These are phyloP conservation scores for Ophiostoma fasciatum DNA, from an alignment of 2,329 filamentous ascomycete genomes.

Conservation along the genomic window DNA sequence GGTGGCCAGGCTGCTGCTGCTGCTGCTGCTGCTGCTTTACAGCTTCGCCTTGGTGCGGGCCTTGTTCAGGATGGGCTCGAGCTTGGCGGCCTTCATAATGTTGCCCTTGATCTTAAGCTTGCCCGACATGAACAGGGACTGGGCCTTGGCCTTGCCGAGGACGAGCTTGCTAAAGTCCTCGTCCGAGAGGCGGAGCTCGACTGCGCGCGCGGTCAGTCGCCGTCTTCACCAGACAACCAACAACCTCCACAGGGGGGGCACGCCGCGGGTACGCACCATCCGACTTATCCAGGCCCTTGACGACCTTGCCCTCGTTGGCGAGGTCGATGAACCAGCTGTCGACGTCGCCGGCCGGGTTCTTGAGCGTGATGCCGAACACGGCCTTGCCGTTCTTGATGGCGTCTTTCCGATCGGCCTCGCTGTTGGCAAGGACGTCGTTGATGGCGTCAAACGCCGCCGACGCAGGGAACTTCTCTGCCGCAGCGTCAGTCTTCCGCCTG, in stretches of 20 bases:
- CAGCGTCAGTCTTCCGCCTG: too few species aligned
- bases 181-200: slow-evolving; percentile 75
- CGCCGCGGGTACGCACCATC: slow-evolving; percentile 52
- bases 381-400: slow-evolving; percentile 81
- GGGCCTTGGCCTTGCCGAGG: slow-evolving; percentile 78
- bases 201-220: too few species aligned
- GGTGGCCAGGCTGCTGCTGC: too few species aligned
- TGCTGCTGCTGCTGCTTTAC: too few species aligned
- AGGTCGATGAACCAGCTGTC: slow-evolving; percentile 92
- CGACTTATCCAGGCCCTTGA: slow-evolving; percentile 65
- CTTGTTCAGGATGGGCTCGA: slow-evolving; percentile 85
- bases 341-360: slow-evolving; percentile 68
- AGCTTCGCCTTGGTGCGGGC: slow-evolving; percentile 64
- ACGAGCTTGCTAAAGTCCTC: slow-evolving; percentile 76
- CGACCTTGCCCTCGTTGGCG: slow-evolving; percentile 75
- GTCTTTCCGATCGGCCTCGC: slow-evolving; percentile 59
- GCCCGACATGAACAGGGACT: slow-evolving; percentile 93
- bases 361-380: slow-evolving; percentile 82
- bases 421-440: slow-evolving; percentile 51
- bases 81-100: slow-evolving; percentile 96
- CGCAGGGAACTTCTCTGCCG: slow-evolving; percentile 65
- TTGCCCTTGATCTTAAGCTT: slow-evolving; percentile 98
- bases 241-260: too few species aligned
- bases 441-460: slow-evolving; percentile 88
- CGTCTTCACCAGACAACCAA: too few species aligned